A percentile compares a stretch with the other conserved stretches of the same genome.
These are phyloP conservation scores for Pythium vanterpoolii DNA, from an alignment of 352 stramenopile genomes.

Conservation along the genomic window DNA sequence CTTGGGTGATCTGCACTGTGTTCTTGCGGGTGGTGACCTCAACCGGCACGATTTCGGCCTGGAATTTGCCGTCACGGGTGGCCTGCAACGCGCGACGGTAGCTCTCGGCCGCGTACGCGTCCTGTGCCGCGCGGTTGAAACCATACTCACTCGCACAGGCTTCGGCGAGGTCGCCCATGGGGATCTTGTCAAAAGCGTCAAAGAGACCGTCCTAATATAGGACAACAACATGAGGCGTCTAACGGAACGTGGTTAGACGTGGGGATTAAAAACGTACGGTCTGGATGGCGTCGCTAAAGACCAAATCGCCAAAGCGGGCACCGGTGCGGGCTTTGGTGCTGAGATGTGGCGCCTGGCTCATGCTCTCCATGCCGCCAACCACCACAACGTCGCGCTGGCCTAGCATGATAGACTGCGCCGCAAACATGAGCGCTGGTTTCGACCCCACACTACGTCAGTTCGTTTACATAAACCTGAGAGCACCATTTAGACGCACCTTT, in stretches of 20 bases:
- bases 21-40: slow-evolving; percentile 35
- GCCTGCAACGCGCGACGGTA: slow-evolving; percentile 81
- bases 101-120: slow-evolving; percentile 89
- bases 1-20: slow-evolving; percentile 41
- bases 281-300: slow-evolving; percentile 87
- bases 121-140: slow-evolving; percentile 91
- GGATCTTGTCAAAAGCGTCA: slow-evolving; percentile 91
- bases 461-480: neutral
- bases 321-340: slow-evolving; percentile 69
- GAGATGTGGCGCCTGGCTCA: slow-evolving; percentile 95
- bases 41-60: slow-evolving; percentile 82
- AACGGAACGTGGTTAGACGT: neutral
- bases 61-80: slow-evolving; percentile 62
- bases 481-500: slow-evolving; percentile 45
- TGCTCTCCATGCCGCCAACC: slow-evolving; percentile 94
- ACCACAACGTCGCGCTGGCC: slow-evolving; percentile 78
- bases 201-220: slow-evolving; percentile 87
- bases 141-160: slow-evolving; percentile 83
- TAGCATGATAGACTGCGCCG: slow-evolving; percentile 85
- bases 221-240: neutral
- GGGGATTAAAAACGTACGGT: slow-evolving; percentile 25
- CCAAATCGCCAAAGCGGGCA: slow-evolving; percentile 79
- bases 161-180: slow-evolving; percentile 95
- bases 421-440: slow-evolving; percentile 67
- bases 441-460: neutral